phyloP scores from a whole-genome alignment of 176 grass and related monocot species.

The Bolboschoenus planiculmis region DNA sequence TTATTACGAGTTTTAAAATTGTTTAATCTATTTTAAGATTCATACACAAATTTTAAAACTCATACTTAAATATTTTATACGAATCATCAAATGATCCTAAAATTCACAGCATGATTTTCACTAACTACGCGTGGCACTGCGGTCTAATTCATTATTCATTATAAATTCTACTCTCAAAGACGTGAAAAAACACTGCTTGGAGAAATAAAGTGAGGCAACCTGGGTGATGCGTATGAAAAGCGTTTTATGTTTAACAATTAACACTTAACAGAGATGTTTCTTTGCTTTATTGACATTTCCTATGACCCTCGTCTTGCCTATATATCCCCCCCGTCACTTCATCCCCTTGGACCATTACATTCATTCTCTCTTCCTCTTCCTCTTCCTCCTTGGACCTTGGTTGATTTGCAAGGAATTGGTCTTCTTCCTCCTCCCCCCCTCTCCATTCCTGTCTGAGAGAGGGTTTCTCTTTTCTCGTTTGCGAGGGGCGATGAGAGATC shows the following conservation, averaged over 20 bases:
- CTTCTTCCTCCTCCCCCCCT: not conserved
- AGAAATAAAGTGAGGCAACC: constrained; percentile 8
- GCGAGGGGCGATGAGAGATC: not conserved
- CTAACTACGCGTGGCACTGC: too few relatives aligned
- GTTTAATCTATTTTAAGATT: too few relatives aligned
- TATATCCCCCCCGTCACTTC: constrained; percentile 60
- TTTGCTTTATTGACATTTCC: constrained; percentile 29
- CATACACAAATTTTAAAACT: too few relatives aligned
- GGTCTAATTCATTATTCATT: too few relatives aligned
- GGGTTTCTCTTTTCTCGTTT: constrained; percentile 16
- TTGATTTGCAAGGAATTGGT: constrained; percentile 16
- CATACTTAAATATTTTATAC: too few relatives aligned
- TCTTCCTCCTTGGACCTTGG: constrained; percentile 2
- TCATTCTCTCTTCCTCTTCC: constrained; percentile 35
- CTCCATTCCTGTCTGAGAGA: not conserved
- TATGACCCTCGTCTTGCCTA: constrained; percentile 21
- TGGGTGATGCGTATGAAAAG: constrained; percentile 21
- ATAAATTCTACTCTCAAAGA: too few relatives aligned
- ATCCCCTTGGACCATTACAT: constrained; percentile 30
- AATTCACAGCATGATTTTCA: too few relatives aligned
- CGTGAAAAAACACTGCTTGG: too few relatives aligned
- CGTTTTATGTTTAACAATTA: not conserved
- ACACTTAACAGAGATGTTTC: not conserved
- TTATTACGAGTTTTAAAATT: too few relatives aligned
- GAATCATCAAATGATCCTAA: too few relatives aligned